A percentile compares a stretch with the other conserved stretches of the same genome.
Evolutionary conservation across 345 rosid genomes (phyloP).

Genomic region (Luvunga scandens): DNA sequence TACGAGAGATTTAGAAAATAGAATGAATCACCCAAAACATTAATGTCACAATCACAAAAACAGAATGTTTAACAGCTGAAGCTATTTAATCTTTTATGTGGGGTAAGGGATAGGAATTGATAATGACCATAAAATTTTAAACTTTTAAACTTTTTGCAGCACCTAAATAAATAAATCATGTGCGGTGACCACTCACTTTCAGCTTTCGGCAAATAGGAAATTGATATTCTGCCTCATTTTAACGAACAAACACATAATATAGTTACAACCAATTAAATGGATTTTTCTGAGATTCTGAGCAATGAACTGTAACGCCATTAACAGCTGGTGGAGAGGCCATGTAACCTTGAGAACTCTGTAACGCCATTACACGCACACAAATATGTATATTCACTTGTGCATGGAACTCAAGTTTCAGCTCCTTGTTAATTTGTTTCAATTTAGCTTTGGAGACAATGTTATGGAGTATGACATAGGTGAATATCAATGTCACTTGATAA

Average conservation of each 20-base stretch:
- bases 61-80: too few species aligned
- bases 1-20: too few species aligned
- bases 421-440: neutral
- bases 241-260: neutral
- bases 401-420: neutral
- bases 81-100: too few species aligned
- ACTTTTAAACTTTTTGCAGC: too few species aligned
- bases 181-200: neutral
- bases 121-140: too few species aligned
- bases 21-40: too few species aligned
- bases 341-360: conserved; percentile 30
- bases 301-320: conserved; percentile 13
- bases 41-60: too few species aligned
- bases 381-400: neutral
- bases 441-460: neutral
- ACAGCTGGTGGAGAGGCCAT: conserved; percentile 33
- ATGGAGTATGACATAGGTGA: neutral
- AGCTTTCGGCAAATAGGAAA: neutral
- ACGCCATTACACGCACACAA: neutral
- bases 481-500: neutral
- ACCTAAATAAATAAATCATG: too few species aligned
- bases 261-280: neutral
- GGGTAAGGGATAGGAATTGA: too few species aligned
- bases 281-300: neutral
- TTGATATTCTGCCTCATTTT: too few species aligned